Conservation (phyloP, 2,329 filamentous ascomycete species). For the Fusarium virguliforme region DNA sequence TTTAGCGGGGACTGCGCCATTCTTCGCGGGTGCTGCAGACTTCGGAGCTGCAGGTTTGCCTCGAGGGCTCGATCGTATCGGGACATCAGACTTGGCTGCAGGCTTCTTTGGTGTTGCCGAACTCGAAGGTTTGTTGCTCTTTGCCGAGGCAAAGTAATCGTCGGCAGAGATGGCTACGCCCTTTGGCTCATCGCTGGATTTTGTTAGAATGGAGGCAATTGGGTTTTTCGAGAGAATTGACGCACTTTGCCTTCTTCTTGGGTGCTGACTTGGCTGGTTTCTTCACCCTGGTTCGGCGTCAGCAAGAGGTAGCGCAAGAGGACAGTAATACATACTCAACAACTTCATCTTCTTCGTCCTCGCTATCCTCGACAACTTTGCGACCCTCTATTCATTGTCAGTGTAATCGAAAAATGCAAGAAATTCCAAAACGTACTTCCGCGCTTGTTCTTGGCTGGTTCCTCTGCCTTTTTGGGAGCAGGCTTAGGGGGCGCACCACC, state of each 20-base stretch:
- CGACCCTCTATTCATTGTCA: conserved; percentile 64
- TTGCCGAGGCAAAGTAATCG: conserved; percentile 70
- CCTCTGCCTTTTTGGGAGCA: conserved; percentile 63
- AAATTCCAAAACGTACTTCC: conserved; percentile 58
- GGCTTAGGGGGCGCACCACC: conserved; percentile 70
- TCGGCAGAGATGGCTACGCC: conserved; percentile 70
- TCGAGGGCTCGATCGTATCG: conserved; percentile 70
- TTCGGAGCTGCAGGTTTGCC: conserved; percentile 60
- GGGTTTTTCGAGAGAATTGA: conserved; percentile 1
- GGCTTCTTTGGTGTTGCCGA: conserved; percentile 60
- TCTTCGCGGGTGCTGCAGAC: conserved; percentile 50
- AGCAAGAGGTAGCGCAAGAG: conserved; percentile 28
- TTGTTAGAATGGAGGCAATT: conserved; percentile 18
- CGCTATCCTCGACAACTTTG: conserved; percentile 86
- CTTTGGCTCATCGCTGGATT: conserved; percentile 60
- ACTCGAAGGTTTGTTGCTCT: conserved; percentile 59
- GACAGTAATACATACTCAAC: conserved; percentile 63
- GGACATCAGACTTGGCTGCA: conserved; percentile 60
- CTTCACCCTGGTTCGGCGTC: conserved; percentile 59
- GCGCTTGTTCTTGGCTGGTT: conserved; percentile 62
- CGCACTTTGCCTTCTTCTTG: conserved; percentile 71
- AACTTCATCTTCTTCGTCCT: conserved; percentile 79
- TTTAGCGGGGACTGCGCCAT: conserved; percentile 55
- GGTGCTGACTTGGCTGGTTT: conserved; percentile 68
- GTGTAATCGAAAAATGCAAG: not conserved